Percentiles rank a stretch among this genome's conserved stretches.
Evolutionary conservation across 495 filamentous ascomycete species (phyloP).

Genomic region (Aspergillus sclerotiicarbonarius): DNA sequence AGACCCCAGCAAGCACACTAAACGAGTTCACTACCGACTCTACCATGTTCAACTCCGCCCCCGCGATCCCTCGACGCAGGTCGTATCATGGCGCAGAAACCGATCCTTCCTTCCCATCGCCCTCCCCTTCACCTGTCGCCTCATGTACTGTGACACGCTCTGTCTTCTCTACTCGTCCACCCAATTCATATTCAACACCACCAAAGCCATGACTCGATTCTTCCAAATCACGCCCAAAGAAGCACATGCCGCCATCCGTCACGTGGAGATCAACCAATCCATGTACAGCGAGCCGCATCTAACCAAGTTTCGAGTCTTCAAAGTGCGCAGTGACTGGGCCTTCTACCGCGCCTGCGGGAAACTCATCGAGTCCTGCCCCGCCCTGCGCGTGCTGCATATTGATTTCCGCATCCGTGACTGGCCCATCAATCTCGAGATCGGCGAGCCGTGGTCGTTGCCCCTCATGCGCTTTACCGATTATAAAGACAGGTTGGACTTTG

Average conservation of each 20-base stretch:
- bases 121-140: conserved; percentile 17
- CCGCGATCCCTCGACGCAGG: background rate
- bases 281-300: conserved; percentile 28
- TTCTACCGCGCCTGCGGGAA: conserved; percentile 20
- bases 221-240: conserved; percentile 5
- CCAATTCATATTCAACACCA: conserved; percentile 23
- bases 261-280: conserved; percentile 24
- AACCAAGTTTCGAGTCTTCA: conserved; percentile 12
- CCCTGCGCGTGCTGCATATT: conserved; percentile 21
- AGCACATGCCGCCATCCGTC: conserved; percentile 17
- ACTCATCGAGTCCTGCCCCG: conserved; percentile 7
- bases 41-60: conserved; percentile 6
- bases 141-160: conserved; percentile 19
- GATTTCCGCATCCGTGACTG: conserved; percentile 19
- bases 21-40: conserved; percentile 10
- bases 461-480: conserved; percentile 12
- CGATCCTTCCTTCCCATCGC: conserved; percentile 8
- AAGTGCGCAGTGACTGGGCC: conserved; percentile 21
- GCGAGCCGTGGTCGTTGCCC: conserved; percentile 24
- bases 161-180: conserved; percentile 22
- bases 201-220: conserved; percentile 17
- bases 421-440: conserved; percentile 19
- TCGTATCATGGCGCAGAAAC: background rate
- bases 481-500: conserved; percentile 12
- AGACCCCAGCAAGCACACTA: too few species aligned